phyloP scores from a whole-genome alignment of 1,139 yeast genomes.

The Sugiyamaella japonica region DNA sequence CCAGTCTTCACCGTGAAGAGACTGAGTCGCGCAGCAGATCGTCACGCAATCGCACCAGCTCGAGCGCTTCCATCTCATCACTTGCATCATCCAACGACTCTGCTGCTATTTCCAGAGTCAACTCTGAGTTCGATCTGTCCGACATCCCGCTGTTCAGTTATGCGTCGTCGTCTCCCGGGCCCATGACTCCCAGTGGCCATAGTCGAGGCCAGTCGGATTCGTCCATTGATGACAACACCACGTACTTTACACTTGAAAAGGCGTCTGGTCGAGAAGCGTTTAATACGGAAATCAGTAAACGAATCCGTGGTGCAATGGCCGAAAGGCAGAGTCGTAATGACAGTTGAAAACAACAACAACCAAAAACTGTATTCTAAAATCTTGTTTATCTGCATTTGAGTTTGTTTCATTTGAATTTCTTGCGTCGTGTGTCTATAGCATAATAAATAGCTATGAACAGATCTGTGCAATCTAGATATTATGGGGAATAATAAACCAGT shows the following conservation, averaged over 20 bases:
- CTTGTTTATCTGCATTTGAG: slow-evolving; percentile 1
- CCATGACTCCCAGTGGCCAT: slow-evolving; percentile 17
- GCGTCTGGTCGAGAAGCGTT: slow-evolving; percentile 27
- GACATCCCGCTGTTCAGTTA: slow-evolving; percentile 52
- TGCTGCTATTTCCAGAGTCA: slow-evolving; percentile 55
- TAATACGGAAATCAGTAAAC: slow-evolving; percentile 33
- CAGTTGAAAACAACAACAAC: too few relatives aligned
- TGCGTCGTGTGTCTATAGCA: slow-evolving; percentile 2
- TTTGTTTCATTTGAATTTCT: too few relatives aligned
- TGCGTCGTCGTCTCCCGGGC: slow-evolving; percentile 17
- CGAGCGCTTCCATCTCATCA: slow-evolving; percentile 27
- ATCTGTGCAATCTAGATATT: background rate
- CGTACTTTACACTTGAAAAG: background rate
- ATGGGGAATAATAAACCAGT: background rate
- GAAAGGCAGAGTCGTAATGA: slow-evolving; percentile 26
- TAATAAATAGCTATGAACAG: background rate
- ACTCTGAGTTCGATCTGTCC: slow-evolving; percentile 54
- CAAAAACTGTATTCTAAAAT: background rate
- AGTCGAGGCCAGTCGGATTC: slow-evolving; percentile 17
- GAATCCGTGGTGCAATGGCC: slow-evolving; percentile 37
- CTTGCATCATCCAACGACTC: slow-evolving; percentile 38
- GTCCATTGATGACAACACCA: slow-evolving; percentile 18
- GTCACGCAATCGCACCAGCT: slow-evolving; percentile 18
- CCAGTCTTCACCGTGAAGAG: slow-evolving; percentile 11
- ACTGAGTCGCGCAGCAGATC: background rate